These are phyloP conservation scores for Pleomassaria siparia DNA, from an alignment of 2,329 filamentous ascomycete genomes.

Conservation along the genomic window DNA sequence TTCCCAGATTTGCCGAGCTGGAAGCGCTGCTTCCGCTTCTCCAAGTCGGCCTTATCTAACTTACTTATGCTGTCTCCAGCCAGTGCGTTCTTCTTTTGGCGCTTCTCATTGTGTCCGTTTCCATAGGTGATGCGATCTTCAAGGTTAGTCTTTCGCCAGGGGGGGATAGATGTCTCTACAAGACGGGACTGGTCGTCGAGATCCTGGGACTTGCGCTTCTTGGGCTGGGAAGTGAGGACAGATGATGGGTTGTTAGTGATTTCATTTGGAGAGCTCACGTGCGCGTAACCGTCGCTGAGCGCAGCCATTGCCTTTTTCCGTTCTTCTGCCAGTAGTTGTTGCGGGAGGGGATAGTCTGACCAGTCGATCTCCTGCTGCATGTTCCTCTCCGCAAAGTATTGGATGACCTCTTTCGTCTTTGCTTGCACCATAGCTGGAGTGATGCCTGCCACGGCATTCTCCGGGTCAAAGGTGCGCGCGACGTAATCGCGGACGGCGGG, in stretches of 20 bases:
- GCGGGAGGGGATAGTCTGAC: slow-evolving; percentile 79
- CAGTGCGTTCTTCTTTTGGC: slow-evolving; percentile 50
- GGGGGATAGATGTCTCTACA: slow-evolving; percentile 56
- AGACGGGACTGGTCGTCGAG: slow-evolving; percentile 54
- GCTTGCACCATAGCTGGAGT: slow-evolving; percentile 70
- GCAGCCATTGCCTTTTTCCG: slow-evolving; percentile 23
- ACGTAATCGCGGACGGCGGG: slow-evolving; percentile 84
- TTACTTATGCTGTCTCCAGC: slow-evolving; percentile 70
- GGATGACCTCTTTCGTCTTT: slow-evolving; percentile 85
- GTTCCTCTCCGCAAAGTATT: slow-evolving; percentile 72
- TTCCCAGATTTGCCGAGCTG: slow-evolving; percentile 57
- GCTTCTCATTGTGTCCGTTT: slow-evolving; percentile 48
- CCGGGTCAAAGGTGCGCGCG: slow-evolving; percentile 78
- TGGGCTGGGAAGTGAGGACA: slow-evolving; percentile 56
- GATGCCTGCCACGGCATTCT: slow-evolving; percentile 56
- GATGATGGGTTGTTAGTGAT: slow-evolving; percentile 33
- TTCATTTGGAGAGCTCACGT: slow-evolving; percentile 16
- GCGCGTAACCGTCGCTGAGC: slow-evolving; percentile 19
- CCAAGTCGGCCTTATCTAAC: slow-evolving; percentile 80
- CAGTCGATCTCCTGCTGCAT: slow-evolving; percentile 77
- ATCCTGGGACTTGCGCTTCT: slow-evolving; percentile 80
- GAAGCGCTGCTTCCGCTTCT: slow-evolving; percentile 88
- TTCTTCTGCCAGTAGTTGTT: slow-evolving; percentile 76
- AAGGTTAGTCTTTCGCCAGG: slow-evolving; percentile 73
- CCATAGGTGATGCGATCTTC: slow-evolving; percentile 75